Percentiles rank a stretch among this genome's conserved stretches.
These are phyloP conservation scores for Selaginella moellendorffii DNA, from an alignment of 75 land plant genomes.

Conservation along the genomic window DNA sequence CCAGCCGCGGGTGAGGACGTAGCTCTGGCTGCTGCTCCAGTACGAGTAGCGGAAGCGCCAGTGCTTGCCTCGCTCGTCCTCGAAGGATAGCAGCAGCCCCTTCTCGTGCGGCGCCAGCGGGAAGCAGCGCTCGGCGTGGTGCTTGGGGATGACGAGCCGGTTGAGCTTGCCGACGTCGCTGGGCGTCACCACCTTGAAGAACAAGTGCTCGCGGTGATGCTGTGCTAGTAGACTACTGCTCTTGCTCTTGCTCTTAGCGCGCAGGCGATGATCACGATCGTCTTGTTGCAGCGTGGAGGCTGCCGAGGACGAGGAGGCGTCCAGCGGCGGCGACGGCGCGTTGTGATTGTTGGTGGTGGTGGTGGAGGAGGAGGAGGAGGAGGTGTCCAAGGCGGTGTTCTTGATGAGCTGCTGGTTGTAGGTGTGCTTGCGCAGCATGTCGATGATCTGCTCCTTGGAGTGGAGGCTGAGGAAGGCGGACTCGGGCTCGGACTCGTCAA, in stretches of 20 bases:
- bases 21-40: constrained; percentile 35
- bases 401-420: neutral
- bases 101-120: neutral
- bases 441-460: neutral
- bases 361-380: no score
- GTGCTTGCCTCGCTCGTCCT: neutral
- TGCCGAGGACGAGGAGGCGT: no score
- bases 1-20: constrained; percentile 25
- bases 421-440: neutral
- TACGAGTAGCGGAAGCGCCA: constrained; percentile 25
- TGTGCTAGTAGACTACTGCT: no score
- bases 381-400: no score
- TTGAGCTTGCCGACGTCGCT: neutral
- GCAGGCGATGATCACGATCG: no score
- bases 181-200: neutral
- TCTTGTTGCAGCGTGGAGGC: no score
- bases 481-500: neutral
- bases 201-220: neutral
- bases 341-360: no score
- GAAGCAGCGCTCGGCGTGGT: neutral
- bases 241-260: no score
- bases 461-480: neutral
- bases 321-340: no score
- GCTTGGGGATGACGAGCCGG: neutral
- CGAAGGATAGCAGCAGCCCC: constrained; percentile 10